Percentiles rank a stretch among this genome's conserved stretches.
These are phyloP conservation scores for Nymphaea thermarum DNA, from an alignment of 164 flowering plant genomes.

Conservation along the genomic window DNA sequence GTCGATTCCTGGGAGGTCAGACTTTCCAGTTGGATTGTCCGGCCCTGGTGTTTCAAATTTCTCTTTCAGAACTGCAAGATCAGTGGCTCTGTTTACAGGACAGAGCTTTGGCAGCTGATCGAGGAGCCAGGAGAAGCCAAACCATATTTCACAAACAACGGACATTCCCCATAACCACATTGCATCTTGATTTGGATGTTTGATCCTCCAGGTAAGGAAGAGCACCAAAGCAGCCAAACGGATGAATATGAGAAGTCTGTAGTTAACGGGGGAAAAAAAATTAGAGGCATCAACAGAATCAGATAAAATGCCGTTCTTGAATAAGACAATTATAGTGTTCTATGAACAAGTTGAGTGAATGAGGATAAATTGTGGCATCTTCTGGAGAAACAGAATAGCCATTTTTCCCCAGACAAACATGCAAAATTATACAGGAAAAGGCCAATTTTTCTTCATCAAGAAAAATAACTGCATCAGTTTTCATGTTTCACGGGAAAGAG, in stretches of 20 bases:
- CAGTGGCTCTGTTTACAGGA: conserved; percentile 64
- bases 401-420: too few species aligned
- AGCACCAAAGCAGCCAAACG: conserved; percentile 55
- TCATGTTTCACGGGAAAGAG: too few species aligned
- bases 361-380: too few species aligned
- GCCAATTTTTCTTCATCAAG: too few species aligned
- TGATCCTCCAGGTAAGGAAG: conserved; percentile 62
- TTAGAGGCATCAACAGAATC: neutral
- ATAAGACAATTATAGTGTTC: too few species aligned
- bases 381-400: too few species aligned
- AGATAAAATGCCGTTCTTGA: too few species aligned
- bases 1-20: conserved; percentile 89
- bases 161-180: conserved; percentile 94
- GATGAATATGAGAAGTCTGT: conserved; percentile 50
- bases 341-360: too few species aligned
- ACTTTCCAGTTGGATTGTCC: conserved; percentile 52
- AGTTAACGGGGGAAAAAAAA: too few species aligned
- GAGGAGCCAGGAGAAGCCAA: conserved; percentile 89
- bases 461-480: too few species aligned
- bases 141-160: conserved; percentile 83
- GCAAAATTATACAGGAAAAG: too few species aligned
- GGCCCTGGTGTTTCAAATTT: conserved; percentile 44
- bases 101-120: conserved; percentile 88
- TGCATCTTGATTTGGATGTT: conserved; percentile 65
- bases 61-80: conserved; percentile 53